Percentiles rank a stretch among this genome's conserved stretches.
Evolutionary conservation across 2,329 filamentous ascomycete genomes (phyloP).

Genomic region (Aspergillus viridinutans): DNA sequence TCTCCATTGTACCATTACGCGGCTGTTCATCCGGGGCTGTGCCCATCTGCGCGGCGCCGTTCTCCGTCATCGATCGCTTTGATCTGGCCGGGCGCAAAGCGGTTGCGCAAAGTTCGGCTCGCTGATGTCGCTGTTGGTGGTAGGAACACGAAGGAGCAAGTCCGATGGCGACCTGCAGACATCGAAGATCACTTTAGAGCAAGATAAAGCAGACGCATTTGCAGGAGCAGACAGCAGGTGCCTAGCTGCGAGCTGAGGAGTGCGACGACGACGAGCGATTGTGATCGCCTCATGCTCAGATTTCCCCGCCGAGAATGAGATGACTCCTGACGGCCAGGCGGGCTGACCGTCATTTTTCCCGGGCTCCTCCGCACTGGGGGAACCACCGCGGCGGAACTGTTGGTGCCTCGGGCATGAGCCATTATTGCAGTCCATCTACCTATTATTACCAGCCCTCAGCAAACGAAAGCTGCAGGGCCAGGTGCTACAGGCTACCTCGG

Average conservation of each 20-base stretch:
- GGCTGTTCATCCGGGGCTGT: conserved; percentile 23
- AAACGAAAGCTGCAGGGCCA: background rate
- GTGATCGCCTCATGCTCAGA: conserved; percentile 10
- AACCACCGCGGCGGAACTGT: background rate
- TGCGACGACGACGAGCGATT: conserved; percentile 12
- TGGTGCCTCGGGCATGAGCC: background rate
- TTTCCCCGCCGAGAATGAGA: conserved; percentile 19
- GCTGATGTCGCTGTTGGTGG: conserved; percentile 10
- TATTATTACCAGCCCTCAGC: background rate
- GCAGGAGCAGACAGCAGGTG: conserved; percentile 6
- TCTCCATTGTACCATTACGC: conserved; percentile 26
- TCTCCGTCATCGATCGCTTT: conserved; percentile 28
- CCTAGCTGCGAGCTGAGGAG: conserved; percentile 5
- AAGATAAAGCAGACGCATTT: conserved; percentile 1
- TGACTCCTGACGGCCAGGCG: conserved; percentile 7
- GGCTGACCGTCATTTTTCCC: conserved; percentile 14
- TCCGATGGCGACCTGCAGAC: conserved; percentile 26
- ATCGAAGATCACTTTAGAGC: conserved; percentile 10
- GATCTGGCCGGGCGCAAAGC: conserved; percentile 13
- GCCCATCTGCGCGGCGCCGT: conserved; percentile 20
- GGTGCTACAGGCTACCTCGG: background rate
- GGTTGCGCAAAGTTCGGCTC: conserved; percentile 20
- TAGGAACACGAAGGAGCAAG: conserved; percentile 16
- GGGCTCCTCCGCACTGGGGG: conserved; percentile 21
- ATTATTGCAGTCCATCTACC: too few relatives aligned